These are phyloP conservation scores for Pezicula radicicola DNA, from an alignment of 2,329 filamentous ascomycete genomes.

Conservation along the genomic window DNA sequence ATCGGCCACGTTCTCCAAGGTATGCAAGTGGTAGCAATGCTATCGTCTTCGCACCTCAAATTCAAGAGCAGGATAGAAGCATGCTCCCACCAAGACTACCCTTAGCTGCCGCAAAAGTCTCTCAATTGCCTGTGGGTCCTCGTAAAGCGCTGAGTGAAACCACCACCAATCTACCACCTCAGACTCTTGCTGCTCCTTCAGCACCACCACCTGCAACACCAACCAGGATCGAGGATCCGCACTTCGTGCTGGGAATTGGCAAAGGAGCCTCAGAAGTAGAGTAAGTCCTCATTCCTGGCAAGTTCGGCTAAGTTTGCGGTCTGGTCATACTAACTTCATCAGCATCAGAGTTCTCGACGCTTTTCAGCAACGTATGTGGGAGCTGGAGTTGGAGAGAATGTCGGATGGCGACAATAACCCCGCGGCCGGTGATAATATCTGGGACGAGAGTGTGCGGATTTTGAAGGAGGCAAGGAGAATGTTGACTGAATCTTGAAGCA, in stretches of 20 bases:
- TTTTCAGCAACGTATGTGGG: constrained; percentile 13
- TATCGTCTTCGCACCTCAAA: constrained; percentile 1
- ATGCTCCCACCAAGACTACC: background rate
- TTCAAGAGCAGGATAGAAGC: background rate
- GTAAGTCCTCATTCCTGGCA: constrained; percentile 6
- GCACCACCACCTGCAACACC: no score
- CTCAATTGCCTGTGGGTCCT: no score
- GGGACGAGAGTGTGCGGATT: constrained; percentile 8
- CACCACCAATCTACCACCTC: no score
- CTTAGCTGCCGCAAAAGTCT: background rate
- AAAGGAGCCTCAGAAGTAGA: constrained; percentile 12
- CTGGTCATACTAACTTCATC: background rate
- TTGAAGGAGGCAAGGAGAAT: constrained; percentile 11
- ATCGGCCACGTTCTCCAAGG: constrained; percentile 3
- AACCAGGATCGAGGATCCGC: constrained; percentile 15
- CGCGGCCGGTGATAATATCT: background rate
- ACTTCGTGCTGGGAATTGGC: constrained; percentile 18
- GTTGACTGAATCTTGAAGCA: constrained; percentile 1
- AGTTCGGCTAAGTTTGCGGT: background rate
- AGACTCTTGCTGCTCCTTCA: no score
- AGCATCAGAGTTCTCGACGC: constrained; percentile 14
- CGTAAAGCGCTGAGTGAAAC: no score
- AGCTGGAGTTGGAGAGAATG: constrained; percentile 14
- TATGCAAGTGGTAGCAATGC: constrained; percentile 7
- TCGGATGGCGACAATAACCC: background rate